These are phyloP conservation scores for Candolleomyces efflorescens DNA, from an alignment of 768 basidiomycete species.

Conservation along the genomic window DNA sequence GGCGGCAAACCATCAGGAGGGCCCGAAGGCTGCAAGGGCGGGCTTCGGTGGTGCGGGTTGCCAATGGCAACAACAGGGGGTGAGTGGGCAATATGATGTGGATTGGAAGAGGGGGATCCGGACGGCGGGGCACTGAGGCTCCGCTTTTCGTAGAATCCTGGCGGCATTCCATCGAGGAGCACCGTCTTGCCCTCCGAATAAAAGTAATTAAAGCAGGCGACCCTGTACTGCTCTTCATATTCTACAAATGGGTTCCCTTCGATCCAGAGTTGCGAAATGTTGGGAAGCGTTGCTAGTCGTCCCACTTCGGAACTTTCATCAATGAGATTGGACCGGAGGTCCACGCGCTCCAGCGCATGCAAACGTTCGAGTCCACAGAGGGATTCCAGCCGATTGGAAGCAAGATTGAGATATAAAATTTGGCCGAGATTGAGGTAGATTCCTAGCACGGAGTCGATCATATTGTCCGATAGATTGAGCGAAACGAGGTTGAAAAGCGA, in stretches of 20 bases:
- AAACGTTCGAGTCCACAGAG: conserved; percentile 94
- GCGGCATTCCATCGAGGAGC: conserved; percentile 67
- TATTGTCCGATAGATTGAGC: conserved; percentile 96
- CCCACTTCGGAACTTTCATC: conserved; percentile 85
- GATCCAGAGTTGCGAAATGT: conserved; percentile 77
- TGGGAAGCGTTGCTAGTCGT: conserved; percentile 73
- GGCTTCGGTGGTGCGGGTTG: conserved; percentile 24
- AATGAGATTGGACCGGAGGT: conserved; percentile 75
- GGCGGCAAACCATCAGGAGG: conserved; percentile 19
- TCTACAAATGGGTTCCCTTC: conserved; percentile 81
- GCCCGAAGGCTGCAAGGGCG: conserved; percentile 9
- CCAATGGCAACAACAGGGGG: conserved; percentile 62
- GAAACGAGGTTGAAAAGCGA: conserved; percentile 75
- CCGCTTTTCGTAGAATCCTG: conserved; percentile 69
- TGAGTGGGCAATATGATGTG: conserved; percentile 46
- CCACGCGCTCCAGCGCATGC: conserved; percentile 75
- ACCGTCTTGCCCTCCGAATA: conserved; percentile 78
- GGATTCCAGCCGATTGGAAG: conserved; percentile 88
- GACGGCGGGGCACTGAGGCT: conserved; percentile 46
- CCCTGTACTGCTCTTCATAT: conserved; percentile 67
- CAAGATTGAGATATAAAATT: conserved; percentile 73
- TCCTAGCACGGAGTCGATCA: conserved; percentile 93
- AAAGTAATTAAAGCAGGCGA: conserved; percentile 81
- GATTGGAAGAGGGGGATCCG: conserved; percentile 50
- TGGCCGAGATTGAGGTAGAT: conserved; percentile 81